A percentile compares a stretch with the other conserved stretches of the same genome.
Conservation (phyloP, 441 rosid genomes). For the Arabidopsis hybrid region DNA sequence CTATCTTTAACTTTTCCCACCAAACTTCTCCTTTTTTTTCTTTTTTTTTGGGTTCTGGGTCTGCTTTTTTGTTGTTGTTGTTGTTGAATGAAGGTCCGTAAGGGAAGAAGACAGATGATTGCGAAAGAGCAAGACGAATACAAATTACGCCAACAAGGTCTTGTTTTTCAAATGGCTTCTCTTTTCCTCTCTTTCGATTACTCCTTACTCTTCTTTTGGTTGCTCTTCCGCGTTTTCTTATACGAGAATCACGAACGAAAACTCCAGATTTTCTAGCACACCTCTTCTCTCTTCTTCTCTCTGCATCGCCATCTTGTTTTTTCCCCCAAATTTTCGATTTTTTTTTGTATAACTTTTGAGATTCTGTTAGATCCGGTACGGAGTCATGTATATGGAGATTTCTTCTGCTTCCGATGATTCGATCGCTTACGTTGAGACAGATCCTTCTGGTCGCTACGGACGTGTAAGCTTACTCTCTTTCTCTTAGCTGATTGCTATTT, state of each 20-base stretch:
- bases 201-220: constrained; percentile 80
- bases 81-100: constrained; percentile 14
- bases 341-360: background rate
- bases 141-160: constrained; percentile 41
- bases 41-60: background rate
- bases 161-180: constrained; percentile 67
- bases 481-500: background rate
- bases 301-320: background rate
- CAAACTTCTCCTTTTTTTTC: constrained; percentile 2
- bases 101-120: constrained; percentile 53
- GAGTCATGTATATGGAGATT: constrained; percentile 21
- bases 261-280: constrained; percentile 76
- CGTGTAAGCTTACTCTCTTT: constrained; percentile 60
- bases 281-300: background rate
- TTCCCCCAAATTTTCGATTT: background rate
- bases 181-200: constrained; percentile 77
- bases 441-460: constrained; percentile 79
- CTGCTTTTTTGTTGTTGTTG: background rate
- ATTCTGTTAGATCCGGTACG: constrained; percentile 13
- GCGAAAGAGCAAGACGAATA: constrained; percentile 58
- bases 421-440: constrained; percentile 63
- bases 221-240: constrained; percentile 77
- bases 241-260: constrained; percentile 91
- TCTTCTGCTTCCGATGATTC: constrained; percentile 32
- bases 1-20: constrained; percentile 32